Percentiles rank a stretch among this genome's conserved stretches.
phyloP scores from a whole-genome alignment of 768 basidiomycete genomes.

The Tulasnella sp. region DNA sequence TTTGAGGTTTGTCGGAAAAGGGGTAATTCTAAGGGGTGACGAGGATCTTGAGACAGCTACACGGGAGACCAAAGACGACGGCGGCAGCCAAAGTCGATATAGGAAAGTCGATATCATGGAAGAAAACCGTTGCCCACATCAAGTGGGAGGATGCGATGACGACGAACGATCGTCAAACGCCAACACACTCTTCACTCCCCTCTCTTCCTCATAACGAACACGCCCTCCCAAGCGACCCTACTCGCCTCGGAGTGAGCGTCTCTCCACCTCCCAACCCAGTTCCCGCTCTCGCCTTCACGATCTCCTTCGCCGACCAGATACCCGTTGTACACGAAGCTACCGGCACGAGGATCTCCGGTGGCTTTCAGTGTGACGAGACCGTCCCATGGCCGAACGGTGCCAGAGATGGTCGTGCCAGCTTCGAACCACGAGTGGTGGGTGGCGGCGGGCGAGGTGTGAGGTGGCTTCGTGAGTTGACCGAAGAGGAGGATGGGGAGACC shows the following conservation, averaged over 20 bases:
- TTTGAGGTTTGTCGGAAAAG: not conserved
- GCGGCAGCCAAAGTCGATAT: not conserved
- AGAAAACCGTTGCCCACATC: not conserved
- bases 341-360: not conserved
- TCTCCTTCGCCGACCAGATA: conserved; percentile 23
- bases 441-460: not conserved
- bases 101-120: not conserved
- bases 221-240: conserved; percentile 23
- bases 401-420: conserved; percentile 7
- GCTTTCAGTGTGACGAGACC: conserved; percentile 18
- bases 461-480: not conserved
- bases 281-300: not conserved
- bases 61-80: not conserved
- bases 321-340: conserved; percentile 6
- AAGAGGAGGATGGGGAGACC: conserved; percentile 2
- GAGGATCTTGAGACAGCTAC: not conserved
- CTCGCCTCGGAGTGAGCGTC: not conserved
- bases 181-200: not conserved
- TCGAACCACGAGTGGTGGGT: not conserved
- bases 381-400: conserved; percentile 24
- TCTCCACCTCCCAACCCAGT: conserved; percentile 22
- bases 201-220: conserved; percentile 24
- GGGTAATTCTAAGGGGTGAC: not conserved
- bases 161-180: not conserved
- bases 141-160: not conserved